Percentiles rank a stretch among this genome's conserved stretches.
Evolutionary conservation across 1,284 basidiomycete species (phyloP).

Genomic region (Exobasidium rhododendri): DNA sequence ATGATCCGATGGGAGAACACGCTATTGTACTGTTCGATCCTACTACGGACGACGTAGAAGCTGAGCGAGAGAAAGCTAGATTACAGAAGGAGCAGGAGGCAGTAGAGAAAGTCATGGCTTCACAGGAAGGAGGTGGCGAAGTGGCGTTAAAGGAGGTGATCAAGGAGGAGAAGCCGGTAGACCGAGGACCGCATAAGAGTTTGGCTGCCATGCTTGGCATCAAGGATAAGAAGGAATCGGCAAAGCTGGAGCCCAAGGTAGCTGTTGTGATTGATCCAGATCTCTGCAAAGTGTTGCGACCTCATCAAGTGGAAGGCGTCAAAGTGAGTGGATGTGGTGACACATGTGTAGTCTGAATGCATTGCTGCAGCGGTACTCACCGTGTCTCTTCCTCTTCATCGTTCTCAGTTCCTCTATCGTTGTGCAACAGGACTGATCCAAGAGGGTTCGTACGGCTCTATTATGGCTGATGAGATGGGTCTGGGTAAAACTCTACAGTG

Average conservation of each 20-base stretch:
- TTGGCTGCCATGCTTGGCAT: constrained; percentile 76
- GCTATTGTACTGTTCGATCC: constrained; percentile 97
- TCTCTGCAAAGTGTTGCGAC: constrained; percentile 79
- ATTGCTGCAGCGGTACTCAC: background rate
- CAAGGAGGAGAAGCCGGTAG: background rate
- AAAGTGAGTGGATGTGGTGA: constrained; percentile 58
- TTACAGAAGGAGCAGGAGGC: constrained; percentile 67
- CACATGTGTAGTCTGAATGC: background rate
- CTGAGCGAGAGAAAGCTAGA: constrained; percentile 58
- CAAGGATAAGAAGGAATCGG: constrained; percentile 41
- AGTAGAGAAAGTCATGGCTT: constrained; percentile 54
- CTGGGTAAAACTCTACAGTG: constrained; percentile 85
- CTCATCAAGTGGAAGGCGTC: constrained; percentile 81
- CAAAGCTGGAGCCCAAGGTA: constrained; percentile 65
- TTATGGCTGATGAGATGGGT: constrained; percentile 99
- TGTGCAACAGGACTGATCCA: constrained; percentile 92
- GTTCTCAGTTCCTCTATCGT: constrained; percentile 79
- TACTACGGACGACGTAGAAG: constrained; percentile 70
- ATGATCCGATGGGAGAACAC: constrained; percentile 96
- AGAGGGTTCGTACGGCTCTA: constrained; percentile 91
- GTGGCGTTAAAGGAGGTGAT: constrained; percentile 24
- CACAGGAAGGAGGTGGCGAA: constrained; percentile 54
- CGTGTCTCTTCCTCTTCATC: background rate
- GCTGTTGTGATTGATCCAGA: constrained; percentile 95
- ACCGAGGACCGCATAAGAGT: constrained; percentile 77